phyloP scores from a whole-genome alignment of 257 asterid species.

The Thymus quinquecostatus region DNA sequence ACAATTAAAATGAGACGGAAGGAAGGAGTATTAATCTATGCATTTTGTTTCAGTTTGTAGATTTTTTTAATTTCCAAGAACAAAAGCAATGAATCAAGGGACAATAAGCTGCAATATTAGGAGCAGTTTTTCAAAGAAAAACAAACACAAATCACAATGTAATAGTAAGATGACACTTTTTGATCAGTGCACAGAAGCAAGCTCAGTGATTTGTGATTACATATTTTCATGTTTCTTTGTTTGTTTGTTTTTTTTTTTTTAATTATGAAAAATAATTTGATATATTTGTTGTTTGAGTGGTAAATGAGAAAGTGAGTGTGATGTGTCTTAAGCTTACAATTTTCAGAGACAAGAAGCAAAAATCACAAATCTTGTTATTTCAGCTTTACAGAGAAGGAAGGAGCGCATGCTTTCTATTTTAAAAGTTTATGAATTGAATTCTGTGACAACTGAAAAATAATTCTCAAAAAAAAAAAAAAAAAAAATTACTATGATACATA shows the following conservation, averaged over 20 bases:
- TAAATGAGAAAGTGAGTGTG: conserved; percentile 35
- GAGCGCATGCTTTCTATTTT: conserved; percentile 31
- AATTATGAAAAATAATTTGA: neutral
- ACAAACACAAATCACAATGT: conserved; percentile 37
- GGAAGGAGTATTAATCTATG: no score
- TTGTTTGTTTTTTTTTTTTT: neutral
- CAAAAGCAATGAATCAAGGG: conserved; percentile 31
- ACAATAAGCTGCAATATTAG: conserved; percentile 35
- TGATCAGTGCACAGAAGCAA: neutral
- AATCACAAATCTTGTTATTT: neutral
- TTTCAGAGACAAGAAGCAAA: conserved; percentile 18
- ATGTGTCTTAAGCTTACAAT: conserved; percentile 23
- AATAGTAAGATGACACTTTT: neutral
- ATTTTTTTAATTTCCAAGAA: conserved; percentile 12
- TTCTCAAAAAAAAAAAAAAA: no score
- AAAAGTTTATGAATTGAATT: conserved; percentile 19
- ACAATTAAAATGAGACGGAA: no score
- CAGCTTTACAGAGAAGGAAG: conserved; percentile 33
- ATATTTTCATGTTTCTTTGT: neutral
- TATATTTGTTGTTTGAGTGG: neutral
- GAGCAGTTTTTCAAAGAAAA: conserved; percentile 29
- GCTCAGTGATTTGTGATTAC: neutral
- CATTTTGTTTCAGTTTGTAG: neutral
- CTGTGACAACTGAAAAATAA: neutral
- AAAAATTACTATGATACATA: no score